phyloP scores from a whole-genome alignment of 2,329 filamentous ascomycete genomes.

The Amauroascus verrucosus region DNA sequence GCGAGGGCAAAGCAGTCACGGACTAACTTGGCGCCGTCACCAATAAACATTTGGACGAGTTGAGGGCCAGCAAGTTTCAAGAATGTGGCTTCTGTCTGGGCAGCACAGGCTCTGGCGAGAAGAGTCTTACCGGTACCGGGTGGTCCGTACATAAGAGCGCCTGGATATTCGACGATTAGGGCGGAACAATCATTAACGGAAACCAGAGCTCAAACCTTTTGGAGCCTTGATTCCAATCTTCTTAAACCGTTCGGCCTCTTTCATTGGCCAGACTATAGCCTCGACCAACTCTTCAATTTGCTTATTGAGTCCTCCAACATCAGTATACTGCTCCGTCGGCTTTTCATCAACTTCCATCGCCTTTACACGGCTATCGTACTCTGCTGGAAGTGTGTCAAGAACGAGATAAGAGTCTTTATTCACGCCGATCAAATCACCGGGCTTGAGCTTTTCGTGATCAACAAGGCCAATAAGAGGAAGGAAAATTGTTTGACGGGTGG shows the following conservation, averaged over 20 bases:
- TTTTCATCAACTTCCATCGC: constrained; percentile 99
- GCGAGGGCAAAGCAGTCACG: constrained; percentile 94
- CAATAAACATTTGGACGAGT: constrained; percentile 99
- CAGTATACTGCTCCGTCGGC: constrained; percentile 96
- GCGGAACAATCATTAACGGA: constrained; percentile 5
- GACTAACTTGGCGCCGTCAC: constrained; percentile 94
- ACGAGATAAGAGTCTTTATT: constrained; percentile 99
- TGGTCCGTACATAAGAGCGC: constrained; percentile 89
- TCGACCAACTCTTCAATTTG: constrained; percentile 98
- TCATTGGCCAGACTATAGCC: constrained; percentile 99
- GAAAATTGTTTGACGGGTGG: constrained; percentile 96
- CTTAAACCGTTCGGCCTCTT: constrained; percentile 97
- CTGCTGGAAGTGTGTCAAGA: constrained; percentile 88
- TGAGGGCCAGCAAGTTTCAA: constrained; percentile 96
- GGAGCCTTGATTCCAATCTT: constrained; percentile 99
- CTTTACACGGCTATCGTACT: constrained; percentile 98
- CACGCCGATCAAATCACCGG: constrained; percentile 90
- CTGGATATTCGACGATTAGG: constrained; percentile 38
- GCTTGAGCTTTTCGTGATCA: constrained; percentile 88
- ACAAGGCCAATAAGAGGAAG: constrained; percentile 93
- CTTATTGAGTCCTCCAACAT: constrained; percentile 95
- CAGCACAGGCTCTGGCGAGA: constrained; percentile 87
- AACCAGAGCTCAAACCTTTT: constrained; percentile 59
- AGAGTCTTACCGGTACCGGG: constrained; percentile 42
- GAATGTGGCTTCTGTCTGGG: constrained; percentile 96